These are phyloP conservation scores for Paecilomyces dactylethromorphus DNA, from an alignment of 2,329 filamentous ascomycete species.

Conservation along the genomic window DNA sequence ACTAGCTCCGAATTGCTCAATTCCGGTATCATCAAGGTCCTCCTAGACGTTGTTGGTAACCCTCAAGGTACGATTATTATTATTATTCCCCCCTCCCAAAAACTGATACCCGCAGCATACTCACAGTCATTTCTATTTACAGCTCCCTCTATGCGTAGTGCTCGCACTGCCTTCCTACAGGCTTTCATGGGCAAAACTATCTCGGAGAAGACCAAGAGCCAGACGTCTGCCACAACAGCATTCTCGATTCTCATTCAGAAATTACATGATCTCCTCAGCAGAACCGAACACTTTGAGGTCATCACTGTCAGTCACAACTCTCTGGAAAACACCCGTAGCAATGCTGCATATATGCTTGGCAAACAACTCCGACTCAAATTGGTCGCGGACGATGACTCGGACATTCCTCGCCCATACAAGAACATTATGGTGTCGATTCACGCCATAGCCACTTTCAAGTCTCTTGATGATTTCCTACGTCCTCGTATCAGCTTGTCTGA, in stretches of 20 bases:
- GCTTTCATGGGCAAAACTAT: slow-evolving; percentile 80
- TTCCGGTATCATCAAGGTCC: slow-evolving; percentile 77
- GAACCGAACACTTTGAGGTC: slow-evolving; percentile 96
- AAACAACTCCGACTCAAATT: slow-evolving; percentile 90
- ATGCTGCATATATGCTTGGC: slow-evolving; percentile 88
- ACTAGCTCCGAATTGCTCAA: slow-evolving; percentile 92
- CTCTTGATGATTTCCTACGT: slow-evolving; percentile 88
- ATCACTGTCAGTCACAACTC: slow-evolving; percentile 91
- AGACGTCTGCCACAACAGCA: slow-evolving; percentile 66
- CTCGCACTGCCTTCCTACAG: slow-evolving; percentile 78
- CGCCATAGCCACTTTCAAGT: slow-evolving; percentile 96
- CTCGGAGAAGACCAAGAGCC: slow-evolving; percentile 52
- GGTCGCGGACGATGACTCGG: slow-evolving; percentile 76
- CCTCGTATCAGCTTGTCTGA: slow-evolving; percentile 81
- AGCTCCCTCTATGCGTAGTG: slow-evolving; percentile 38
- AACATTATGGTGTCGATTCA: slow-evolving; percentile 99
- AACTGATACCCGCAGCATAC: neutral
- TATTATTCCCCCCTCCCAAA: neutral
- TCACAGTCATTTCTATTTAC: neutral
- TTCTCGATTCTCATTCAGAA: slow-evolving; percentile 92
- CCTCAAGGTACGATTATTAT: slow-evolving; percentile 40
- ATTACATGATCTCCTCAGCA: slow-evolving; percentile 88
- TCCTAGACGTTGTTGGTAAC: slow-evolving; percentile 76
- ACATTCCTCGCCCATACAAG: slow-evolving; percentile 78
- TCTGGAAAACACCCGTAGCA: slow-evolving; percentile 82